A percentile compares a stretch with the other conserved stretches of the same genome.
Conservation (phyloP, 108 stramenopile species). For the Aurantiochytrium sp. region DNA sequence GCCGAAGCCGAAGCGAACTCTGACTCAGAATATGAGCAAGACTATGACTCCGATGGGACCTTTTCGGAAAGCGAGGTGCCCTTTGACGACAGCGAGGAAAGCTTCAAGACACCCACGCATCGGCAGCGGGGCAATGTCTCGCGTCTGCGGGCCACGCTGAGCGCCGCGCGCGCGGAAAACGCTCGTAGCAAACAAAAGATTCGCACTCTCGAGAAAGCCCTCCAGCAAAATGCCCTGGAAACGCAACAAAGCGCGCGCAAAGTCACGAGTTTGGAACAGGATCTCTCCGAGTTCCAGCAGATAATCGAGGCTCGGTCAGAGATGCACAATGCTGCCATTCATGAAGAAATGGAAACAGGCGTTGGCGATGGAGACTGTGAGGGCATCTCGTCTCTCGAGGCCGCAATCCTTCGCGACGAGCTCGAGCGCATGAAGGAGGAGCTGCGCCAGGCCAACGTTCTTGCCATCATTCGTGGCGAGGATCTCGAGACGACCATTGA, state of each 20-base stretch:
- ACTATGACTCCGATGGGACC: not conserved
- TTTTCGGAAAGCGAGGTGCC: not conserved
- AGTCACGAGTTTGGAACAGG: not conserved
- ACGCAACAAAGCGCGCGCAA: not conserved
- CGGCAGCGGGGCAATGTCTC: not conserved
- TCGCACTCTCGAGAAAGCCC: not conserved
- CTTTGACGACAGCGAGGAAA: not conserved
- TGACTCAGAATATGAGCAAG: not conserved
- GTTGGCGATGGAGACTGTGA: not conserved
- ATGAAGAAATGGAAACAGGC: not conserved
- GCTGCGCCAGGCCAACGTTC: not conserved
- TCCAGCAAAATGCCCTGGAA: not conserved
- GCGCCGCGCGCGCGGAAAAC: not conserved
- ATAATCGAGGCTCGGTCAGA: not conserved
- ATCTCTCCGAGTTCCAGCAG: not conserved
- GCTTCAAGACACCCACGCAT: not conserved
- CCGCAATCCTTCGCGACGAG: not conserved
- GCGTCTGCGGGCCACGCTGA: not conserved
- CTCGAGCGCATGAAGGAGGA: not conserved
- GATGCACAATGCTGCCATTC: not conserved
- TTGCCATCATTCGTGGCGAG: not conserved
- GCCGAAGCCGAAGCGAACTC: not conserved
- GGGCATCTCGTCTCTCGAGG: not conserved
- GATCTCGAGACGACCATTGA: not conserved
- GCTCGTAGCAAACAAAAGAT: not conserved